Evolutionary conservation across 1,284 basidiomycete genomes (phyloP), one percentile per base, ranked within the genome.

Genomic region (Cryptococcus depauperatus): DNA sequence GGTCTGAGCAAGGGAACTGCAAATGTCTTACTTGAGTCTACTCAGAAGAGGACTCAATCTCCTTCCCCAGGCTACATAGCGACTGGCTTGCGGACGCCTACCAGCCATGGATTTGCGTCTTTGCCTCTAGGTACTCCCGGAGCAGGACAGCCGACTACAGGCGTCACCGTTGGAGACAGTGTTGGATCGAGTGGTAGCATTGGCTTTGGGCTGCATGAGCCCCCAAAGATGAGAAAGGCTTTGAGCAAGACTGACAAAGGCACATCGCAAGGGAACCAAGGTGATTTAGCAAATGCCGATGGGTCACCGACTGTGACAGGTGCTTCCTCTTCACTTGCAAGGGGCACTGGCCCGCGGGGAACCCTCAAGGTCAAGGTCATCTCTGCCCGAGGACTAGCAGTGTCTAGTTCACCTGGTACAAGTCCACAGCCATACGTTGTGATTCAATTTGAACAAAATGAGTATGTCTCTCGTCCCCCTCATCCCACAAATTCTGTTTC

Each of bases 361-460:
- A 60, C 88, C 83, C 74, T 99, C 46, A 87, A 89, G 58, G 84
- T 99, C 73, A 96, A 96, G 73, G 80, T 99, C 66, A 88, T 98
- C 68, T 82, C 84, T 51, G 95, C 88, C 4, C 81, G 89, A 47
- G 80, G 80, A n/a, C 81, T 99, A 64, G 82, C 82, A 55, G 82
- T 88, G 37, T 75, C 77, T 30, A 77, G 81, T 21, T 40, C 48
- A 1, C 67, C 78, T 16, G 72, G 75, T 41, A 80, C 84, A 2
- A 50, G 61, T 42, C 59, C 72, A 10, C 78, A 84, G 19, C 95
- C 93, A 11, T 98, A 98, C 68, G 88, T 91, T 56, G 93, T 98
- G 64, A 90, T 95, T 58, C 85, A 92, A 69, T 98, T 97, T 71
- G 93, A 99, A 75, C 88, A 97, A 73, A 97, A 92, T 77, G 93